Evolutionary conservation across 352 stramenopile genomes (phyloP).

Genomic region (Blastocystis sp.): DNA sequence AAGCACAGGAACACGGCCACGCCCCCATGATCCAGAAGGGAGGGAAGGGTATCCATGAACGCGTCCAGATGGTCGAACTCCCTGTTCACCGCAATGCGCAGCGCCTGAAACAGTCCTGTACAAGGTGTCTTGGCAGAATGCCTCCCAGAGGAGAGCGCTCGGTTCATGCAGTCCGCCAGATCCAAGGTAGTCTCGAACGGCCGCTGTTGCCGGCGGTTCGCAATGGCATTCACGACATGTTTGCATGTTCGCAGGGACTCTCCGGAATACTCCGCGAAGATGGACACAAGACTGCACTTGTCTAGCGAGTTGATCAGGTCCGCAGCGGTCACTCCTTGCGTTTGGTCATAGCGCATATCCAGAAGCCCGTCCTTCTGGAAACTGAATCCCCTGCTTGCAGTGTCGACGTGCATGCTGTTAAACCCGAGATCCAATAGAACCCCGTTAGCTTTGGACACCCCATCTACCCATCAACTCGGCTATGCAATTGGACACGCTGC

Average conservation of each 20-base stretch:
- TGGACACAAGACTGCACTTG: conserved; percentile 1
- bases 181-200: conserved; percentile 20
- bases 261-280: conserved; percentile 66
- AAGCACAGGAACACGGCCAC: conserved; percentile 70
- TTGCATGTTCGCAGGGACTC: conserved; percentile 60
- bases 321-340: conserved; percentile 19
- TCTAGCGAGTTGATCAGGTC: conserved; percentile 61
- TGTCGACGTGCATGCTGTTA: conserved; percentile 71
- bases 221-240: conserved; percentile 37
- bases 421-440: conserved; percentile 71
- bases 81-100: conserved; percentile 71
- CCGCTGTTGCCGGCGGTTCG: neutral
- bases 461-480: neutral
- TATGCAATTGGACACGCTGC: neutral
- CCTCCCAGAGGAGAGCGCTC: conserved; percentile 16
- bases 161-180: neutral
- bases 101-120: conserved; percentile 69
- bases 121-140: conserved; percentile 48
- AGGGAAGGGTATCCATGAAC: conserved; percentile 54
- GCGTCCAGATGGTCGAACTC: conserved; percentile 66
- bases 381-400: conserved; percentile 68
- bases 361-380: conserved; percentile 70
- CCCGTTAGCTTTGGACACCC: conserved; percentile 17
- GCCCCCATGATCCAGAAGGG: conserved; percentile 59
- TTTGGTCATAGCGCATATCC: conserved; percentile 72